Percentiles rank a stretch among this genome's conserved stretches.
These are phyloP conservation scores for Thelephora aurantiotincta DNA, from an alignment of 768 basidiomycete species.

Conservation along the genomic window DNA sequence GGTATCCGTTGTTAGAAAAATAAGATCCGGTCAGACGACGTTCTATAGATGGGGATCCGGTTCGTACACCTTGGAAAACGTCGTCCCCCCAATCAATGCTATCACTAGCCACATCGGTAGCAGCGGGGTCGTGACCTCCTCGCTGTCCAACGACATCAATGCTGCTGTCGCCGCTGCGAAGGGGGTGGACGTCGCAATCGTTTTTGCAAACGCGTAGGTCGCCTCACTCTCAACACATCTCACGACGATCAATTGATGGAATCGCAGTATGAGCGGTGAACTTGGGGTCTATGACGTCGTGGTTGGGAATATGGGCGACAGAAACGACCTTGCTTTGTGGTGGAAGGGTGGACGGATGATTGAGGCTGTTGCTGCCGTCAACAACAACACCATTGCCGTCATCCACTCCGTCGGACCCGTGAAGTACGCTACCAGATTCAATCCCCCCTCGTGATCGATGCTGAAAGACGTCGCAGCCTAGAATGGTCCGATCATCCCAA, in stretches of 20 bases:
- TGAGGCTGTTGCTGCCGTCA: constrained; percentile 35
- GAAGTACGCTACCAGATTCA: constrained; percentile 1
- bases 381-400: constrained; percentile 49
- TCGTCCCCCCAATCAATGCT: constrained; percentile 18
- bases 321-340: constrained; percentile 16
- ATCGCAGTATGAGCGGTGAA: not conserved
- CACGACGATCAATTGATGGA: not conserved
- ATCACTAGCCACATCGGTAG: constrained; percentile 26
- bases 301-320: constrained; percentile 19
- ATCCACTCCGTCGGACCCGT: constrained; percentile 54
- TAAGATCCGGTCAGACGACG: not conserved
- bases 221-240: constrained; percentile 4
- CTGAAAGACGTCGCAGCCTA: not conserved
- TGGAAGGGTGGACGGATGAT: constrained; percentile 19
- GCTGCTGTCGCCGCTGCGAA: constrained; percentile 28
- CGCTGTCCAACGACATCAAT: constrained; percentile 34
- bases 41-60: constrained; percentile 13
- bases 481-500: not conserved
- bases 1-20: not conserved
- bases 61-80: not conserved
- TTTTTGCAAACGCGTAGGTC: constrained; percentile 34
- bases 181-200: constrained; percentile 37
- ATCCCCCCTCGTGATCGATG: not conserved
- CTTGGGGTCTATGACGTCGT: constrained; percentile 19
- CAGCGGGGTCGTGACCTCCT: constrained; percentile 26